Evolutionary conservation across 78 protist species (phyloP), one percentile per base, ranked within the genome.

Genomic region (Emiliania huxleyi): DNA sequence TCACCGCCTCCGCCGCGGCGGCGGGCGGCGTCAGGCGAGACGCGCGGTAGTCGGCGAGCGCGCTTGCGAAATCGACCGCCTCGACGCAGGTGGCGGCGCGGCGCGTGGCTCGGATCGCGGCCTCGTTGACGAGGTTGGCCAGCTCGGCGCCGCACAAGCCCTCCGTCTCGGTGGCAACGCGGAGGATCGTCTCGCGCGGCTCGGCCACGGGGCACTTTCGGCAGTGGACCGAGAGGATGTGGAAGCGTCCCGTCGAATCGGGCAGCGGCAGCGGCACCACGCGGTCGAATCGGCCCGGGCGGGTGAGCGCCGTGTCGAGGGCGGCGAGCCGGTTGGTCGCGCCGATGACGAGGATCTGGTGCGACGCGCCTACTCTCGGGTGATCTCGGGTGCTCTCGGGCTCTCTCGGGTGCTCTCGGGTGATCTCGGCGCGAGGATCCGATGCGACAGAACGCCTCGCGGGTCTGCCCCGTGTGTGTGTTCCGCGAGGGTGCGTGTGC

Each of bases 71-170:
- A 23, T 79, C 62, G 37, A 1, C 69, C n/a, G 11, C 8, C 12
- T 26, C 90, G 73, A 97, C 96, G 4, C 42, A 69, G 18, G 44
- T 87, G 38, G 40, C 15, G 62, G 69, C 91, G 29, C 93, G 91
- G 45, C 69, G 48, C 37, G 96, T 94, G 1, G 99, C 97, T 8
- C 91, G 83, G 21, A 98, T 26, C 19, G 98, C 98, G 0, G 99
- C 99, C 87, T 94, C 93, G 93, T 97, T 97, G 43, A 97, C 97
- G 29, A 98, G 26, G 91, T 97, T 97, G 38, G 94, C 90, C 3
- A 98, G 91, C 26, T 98, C 99, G 37, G 98, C 99, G 12, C 98
- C 98, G 21, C 94, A 73, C 55, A 96, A 96, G 23, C 98, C 98
- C 0, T 96, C 92, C 2, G 98, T 96, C 43, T 79, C 69, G 11